Percentiles rank a stretch among this genome's conserved stretches.
These are phyloP conservation scores for Magnusiomyces paraingens DNA, from an alignment of 1,139 yeast species.

Conservation along the genomic window DNA sequence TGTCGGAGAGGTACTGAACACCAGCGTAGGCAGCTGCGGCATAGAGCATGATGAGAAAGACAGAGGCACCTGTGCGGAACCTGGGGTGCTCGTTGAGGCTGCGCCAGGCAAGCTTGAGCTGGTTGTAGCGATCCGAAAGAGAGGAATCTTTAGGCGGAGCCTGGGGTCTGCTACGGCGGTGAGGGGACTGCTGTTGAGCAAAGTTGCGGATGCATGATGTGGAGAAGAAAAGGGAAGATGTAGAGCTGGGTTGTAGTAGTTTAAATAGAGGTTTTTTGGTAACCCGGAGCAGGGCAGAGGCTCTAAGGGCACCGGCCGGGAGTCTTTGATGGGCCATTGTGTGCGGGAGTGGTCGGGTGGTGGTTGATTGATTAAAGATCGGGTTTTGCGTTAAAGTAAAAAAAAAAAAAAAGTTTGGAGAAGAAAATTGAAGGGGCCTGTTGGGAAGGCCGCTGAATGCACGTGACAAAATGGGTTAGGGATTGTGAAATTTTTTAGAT, in stretches of 20 bases:
- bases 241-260: neutral
- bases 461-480: neutral
- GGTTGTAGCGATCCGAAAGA: constrained; percentile 9
- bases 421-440: no score
- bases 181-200: neutral
- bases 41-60: constrained; percentile 25
- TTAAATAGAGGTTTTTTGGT: neutral
- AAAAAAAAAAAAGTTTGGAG: no score
- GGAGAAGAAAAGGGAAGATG: neutral
- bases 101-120: constrained; percentile 18
- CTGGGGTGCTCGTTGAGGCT: constrained; percentile 21
- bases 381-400: no score
- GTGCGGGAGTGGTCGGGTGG: no score
- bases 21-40: constrained; percentile 27
- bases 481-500: neutral
- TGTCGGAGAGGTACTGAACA: constrained; percentile 31
- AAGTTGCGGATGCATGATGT: neutral
- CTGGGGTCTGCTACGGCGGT: constrained; percentile 8
- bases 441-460: no score
- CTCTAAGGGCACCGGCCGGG: no score
- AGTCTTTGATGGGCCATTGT: no score
- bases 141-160: constrained; percentile 7
- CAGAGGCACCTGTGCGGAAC: constrained; percentile 16
- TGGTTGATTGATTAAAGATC: no score
- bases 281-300: neutral